Base-by-base conservation (phyloP, 169 alveolate genomes). In the Eimeria necatrix region DNA sequence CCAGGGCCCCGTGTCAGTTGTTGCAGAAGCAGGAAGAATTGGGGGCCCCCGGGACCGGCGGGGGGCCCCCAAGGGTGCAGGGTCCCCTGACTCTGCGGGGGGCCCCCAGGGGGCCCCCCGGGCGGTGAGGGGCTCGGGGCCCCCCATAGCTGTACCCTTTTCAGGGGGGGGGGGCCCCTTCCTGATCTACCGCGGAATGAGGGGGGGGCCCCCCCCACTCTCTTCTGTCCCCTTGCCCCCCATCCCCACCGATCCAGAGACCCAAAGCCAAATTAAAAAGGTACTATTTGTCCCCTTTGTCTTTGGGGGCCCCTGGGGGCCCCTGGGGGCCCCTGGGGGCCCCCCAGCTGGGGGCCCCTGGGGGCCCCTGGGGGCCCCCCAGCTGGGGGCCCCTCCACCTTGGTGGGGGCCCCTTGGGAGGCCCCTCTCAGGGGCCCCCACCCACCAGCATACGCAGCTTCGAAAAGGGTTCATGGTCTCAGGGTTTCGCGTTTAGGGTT, bases 151-250 rank as follows among this genome's bases (percentile, higher is more conserved):
- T 46, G 60, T 74, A 7, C 48, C 85, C 26, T 74, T 41, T 46
- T 8, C 85, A 4, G 85, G 22, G 5, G 85, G 85, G 24, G 85
- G 85, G 85, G 85, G 85, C 85, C 85, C 85, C 85, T 74, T 32
- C 59, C 85, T 41, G 10, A 26, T 49, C 4, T 74, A 32, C 14
- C 3, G 3, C 6, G 59, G 59, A 4, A 18, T 74, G 59, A 26
- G 24, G 12, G 56, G 85, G 14, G 85, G 85, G 60, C 4, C 8
- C 14, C 46, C 59, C 20, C 10, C 46, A 10, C 24, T 53, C 56
- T 32, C 85, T 4, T 26, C 85, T 32, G 85, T 46, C 4, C 32
- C 85, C 9, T 16, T 74, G 59, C 85, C 85, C 7, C 56, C 46
- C 4, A 49, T 74, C 7, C 85, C 85, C 16, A 9, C 85, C 8